Conservation (phyloP, 352 stramenopile genomes). For the Pythium monospermum region DNA sequence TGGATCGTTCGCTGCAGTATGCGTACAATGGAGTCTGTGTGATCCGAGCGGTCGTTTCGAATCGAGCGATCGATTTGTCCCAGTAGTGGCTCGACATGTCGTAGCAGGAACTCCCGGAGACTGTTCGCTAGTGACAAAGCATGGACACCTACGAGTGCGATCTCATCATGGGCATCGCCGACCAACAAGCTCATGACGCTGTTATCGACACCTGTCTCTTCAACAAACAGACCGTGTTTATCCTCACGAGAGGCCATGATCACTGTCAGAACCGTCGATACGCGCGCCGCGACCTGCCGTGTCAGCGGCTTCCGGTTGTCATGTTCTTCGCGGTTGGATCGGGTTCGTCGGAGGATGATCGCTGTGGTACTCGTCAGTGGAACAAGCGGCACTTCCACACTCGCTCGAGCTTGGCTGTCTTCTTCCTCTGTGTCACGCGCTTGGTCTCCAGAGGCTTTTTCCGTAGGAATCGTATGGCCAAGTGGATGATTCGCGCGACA, state of each 20-base stretch:
- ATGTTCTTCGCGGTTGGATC: too few relatives aligned
- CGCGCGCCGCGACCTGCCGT: neutral
- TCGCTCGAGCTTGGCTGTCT: too few relatives aligned
- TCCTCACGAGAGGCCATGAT: slow-evolving; percentile 10
- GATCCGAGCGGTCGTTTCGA: neutral
- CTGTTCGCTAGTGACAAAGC: neutral
- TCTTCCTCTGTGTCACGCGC: too few relatives aligned
- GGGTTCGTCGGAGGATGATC: neutral
- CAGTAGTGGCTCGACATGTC: neutral
- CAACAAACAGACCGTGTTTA: slow-evolving; percentile 3
- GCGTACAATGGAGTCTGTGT: neutral
- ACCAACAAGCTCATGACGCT: neutral
- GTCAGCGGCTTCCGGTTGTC: neutral
- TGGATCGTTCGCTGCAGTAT: neutral
- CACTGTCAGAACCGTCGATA: slow-evolving; percentile 2
- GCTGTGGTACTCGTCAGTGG: neutral
- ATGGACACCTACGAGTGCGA: neutral
- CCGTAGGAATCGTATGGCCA: too few relatives aligned
- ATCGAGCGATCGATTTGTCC: neutral
- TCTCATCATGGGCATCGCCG: neutral
- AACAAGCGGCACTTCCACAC: neutral
- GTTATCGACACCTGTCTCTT: neutral
- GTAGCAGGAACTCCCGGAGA: neutral
- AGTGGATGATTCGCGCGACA: neutral
- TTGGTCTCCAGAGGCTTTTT: too few relatives aligned